Evolutionary conservation across 2,329 filamentous ascomycete genomes (phyloP).

Genomic region (Didymosphaeria variabile): DNA sequence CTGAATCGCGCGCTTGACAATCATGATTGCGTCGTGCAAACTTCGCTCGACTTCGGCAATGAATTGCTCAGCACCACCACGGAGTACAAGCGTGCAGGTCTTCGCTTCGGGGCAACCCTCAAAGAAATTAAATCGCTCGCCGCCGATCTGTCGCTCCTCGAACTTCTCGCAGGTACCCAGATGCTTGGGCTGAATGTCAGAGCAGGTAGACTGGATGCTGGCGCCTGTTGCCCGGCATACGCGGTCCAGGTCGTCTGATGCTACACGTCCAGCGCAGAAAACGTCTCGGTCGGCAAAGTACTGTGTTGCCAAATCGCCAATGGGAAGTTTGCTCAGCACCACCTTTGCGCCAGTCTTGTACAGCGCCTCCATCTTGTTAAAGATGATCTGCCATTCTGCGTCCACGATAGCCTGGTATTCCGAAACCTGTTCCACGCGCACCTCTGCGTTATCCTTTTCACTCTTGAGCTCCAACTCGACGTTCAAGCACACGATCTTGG

Average conservation of each 20-base stretch:
- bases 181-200: constrained; percentile 88
- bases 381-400: constrained; percentile 99
- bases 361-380: constrained; percentile 96
- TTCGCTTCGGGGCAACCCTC: constrained; percentile 94
- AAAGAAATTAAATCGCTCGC: constrained; percentile 98
- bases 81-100: constrained; percentile 94
- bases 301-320: constrained; percentile 96
- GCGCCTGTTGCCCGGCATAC: constrained; percentile 95
- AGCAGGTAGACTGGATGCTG: constrained; percentile 93
- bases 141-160: constrained; percentile 96
- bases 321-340: constrained; percentile 94
- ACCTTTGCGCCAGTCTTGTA: constrained; percentile 96
- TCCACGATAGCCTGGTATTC: constrained; percentile 99
- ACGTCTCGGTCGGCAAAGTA: constrained; percentile 98
- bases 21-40: constrained; percentile 99
- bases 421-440: constrained; percentile 96
- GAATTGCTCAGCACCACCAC: constrained; percentile 97
- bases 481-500: constrained; percentile 96
- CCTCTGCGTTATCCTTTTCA: constrained; percentile 99
- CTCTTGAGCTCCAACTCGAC: constrained; percentile 98
- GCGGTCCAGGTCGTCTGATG: constrained; percentile 91
- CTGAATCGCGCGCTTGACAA: constrained; percentile 96
- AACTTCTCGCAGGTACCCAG: constrained; percentile 90
- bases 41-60: constrained; percentile 98
- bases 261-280: constrained; percentile 95